Base-by-base conservation (phyloP, 1,284 basidiomycete genomes). In the Moniliella sp. region DNA sequence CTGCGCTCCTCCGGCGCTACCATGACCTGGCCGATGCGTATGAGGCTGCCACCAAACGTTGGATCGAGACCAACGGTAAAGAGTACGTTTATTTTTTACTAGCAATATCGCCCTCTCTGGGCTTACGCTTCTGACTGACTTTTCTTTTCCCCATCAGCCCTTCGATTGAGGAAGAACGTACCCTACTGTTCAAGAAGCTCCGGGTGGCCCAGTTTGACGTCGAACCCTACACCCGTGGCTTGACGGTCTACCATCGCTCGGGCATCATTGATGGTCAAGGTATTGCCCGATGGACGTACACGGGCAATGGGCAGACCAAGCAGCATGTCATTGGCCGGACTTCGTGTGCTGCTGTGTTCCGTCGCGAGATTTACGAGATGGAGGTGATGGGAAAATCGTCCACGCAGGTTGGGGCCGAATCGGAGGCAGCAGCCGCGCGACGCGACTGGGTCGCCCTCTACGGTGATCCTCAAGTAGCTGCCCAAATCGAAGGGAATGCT, bases 151-250 rank as follows among this genome's bases (percentile, higher is more conserved):
- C n/a, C n/a, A n/a, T n/a, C 32, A 33, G 34, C 21, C 16, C 39
- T 11, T 30, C 37, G 4, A 26, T 47, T 2, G 26, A n/a, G 4
- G 42, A 49, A 19, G 32, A 50, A 35, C 55, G 62, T 4, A 33
- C 45, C n/a, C 32, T 53, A 10, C 30, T 49, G n/a, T 46, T 58
- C 21, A 45, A 52, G 42, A 43, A 50, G 35, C 43, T 62, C 29
- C 50, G 61, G 9, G 40, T 56, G 1, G 55, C 58, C 5, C 61
- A 58, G 33, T 52, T 48, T 31, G 52, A 54, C 19, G 36, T 54
- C 25, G 60, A 63, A 29, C 58, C 56, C 2, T 57, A 46, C 40
- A 40, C 45, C 29, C 50, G 61, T 4, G 58, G 55, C 1, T 39
- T 45, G 28, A 50, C 50, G 4, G 44, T 50, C 5, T 57, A 55